Percentiles rank a stretch among this genome's conserved stretches.
These are phyloP conservation scores for Russula emetica DNA, from an alignment of 768 basidiomycete genomes.

Conservation along the genomic window DNA sequence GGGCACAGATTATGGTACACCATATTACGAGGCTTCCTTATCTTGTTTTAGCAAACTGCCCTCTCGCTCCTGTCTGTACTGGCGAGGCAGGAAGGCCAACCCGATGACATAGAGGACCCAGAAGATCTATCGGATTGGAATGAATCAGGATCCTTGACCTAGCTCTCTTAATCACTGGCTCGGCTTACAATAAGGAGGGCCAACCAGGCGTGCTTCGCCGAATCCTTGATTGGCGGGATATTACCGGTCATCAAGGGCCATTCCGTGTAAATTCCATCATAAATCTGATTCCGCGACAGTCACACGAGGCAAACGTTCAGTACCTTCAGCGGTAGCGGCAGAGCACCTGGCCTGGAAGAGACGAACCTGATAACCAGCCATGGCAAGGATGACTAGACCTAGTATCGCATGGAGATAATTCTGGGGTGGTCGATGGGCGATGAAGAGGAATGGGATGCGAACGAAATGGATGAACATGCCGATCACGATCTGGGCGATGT, in stretches of 20 bases:
- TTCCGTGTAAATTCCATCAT: conserved; percentile 21
- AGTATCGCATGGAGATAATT: conserved; percentile 44
- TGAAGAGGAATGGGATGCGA: conserved; percentile 41
- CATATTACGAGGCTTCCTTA: conserved; percentile 2
- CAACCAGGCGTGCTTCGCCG: conserved; percentile 20
- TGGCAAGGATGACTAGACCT: conserved; percentile 50
- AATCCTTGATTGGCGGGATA: conserved; percentile 9
- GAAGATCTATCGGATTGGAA: conserved; percentile 9
- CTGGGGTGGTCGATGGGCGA: conserved; percentile 37
- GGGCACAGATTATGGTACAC: neutral
- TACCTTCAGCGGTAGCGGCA: neutral
- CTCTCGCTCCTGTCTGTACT: conserved; percentile 18
- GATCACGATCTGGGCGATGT: conserved; percentile 46
- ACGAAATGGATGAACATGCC: conserved; percentile 51
- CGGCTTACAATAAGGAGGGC: conserved; percentile 22
- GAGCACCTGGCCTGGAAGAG: conserved; percentile 13
- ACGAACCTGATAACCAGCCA: conserved; percentile 46
- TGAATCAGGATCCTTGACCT: neutral
- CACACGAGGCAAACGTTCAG: neutral
- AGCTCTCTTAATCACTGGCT: too few relatives aligned
- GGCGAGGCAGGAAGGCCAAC: conserved; percentile 16
- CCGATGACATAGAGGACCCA: conserved; percentile 19
- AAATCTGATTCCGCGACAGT: conserved; percentile 1
- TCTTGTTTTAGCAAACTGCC: conserved; percentile 12
- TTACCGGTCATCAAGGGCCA: conserved; percentile 26